Evolutionary conservation across 371 early-diverging fungal genomes (phyloP), one percentile per base, ranked within the genome.

Genomic region (Actinomortierella wolfii): DNA sequence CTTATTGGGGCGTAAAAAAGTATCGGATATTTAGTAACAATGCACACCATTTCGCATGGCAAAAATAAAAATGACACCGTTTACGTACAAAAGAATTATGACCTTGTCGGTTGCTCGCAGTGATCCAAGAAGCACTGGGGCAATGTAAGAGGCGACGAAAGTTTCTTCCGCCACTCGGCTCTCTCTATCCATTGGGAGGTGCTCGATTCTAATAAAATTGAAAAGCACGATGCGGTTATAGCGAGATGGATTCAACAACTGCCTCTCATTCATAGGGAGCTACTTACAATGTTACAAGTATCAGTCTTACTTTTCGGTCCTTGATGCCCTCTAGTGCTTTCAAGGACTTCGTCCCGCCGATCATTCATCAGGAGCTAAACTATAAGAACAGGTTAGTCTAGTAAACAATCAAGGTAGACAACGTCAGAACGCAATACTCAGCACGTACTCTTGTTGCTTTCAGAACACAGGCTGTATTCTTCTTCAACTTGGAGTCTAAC

Each of bases 321-420:
- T 47, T 47, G 47, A 54, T 54, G 20, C 26, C 48, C 44, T 54
- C 48, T 49, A 54, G 28, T 49, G 49, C 55, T 29, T n/a, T 54
- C 61, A 43, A 54, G 42, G 29, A 49, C 60, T 45, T 54, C 54
- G 48, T 61, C 50, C 15, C 50, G 54, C 17, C 49, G 48, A 42
- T 61, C 54, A 47, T 60, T 60, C 54, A 60, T 47, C 46, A 45
- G 59, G 46, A 43, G 52, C 52, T 59, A 59, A 60, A 60, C 4
- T 46, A 40, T 54, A 48, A 25, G 53, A 54, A 49, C 48, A 54
- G 54, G 49, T 59, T 59, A 60, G 48, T 26, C 41, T 18, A 54
- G 49, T 28, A 28, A 48, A 54, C 39, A 60, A 46, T 39, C 47
- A 20, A 28, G 48, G 49, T 23, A 41, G 57, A 6, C 40, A 49